Evolutionary conservation across 2,329 filamentous ascomycete genomes (phyloP).

Genomic region (Ophiobolus disseminans): DNA sequence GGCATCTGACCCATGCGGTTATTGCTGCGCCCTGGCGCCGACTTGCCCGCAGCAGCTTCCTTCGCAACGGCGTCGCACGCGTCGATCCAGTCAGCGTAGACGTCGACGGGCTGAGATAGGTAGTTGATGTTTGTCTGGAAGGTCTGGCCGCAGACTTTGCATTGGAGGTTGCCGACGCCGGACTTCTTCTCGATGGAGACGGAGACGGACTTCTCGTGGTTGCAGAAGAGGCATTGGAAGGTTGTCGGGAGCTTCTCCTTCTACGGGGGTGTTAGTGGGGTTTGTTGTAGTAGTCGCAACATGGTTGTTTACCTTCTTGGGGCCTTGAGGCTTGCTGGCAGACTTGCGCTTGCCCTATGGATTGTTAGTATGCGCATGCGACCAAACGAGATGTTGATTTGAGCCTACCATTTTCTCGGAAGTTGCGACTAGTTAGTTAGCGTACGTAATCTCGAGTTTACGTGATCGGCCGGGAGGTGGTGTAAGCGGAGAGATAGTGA

Average conservation of each 20-base stretch:
- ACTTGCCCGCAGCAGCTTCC: conserved; percentile 57
- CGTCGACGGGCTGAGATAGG: conserved; percentile 88
- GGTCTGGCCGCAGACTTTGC: conserved; percentile 91
- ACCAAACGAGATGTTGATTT: conserved; percentile 1
- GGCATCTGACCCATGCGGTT: conserved; percentile 35
- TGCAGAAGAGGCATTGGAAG: conserved; percentile 99
- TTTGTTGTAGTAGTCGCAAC: not conserved
- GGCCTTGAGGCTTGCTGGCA: conserved; percentile 78
- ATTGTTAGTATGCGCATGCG: conserved; percentile 30
- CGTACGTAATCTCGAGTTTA: too few relatives aligned
- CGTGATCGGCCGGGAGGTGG: too few relatives aligned
- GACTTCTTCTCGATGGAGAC: conserved; percentile 95
- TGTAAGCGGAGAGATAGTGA: not conserved
- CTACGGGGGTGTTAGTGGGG: conserved; percentile 28
- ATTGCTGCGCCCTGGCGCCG: conserved; percentile 31
- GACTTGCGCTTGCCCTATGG: conserved; percentile 86
- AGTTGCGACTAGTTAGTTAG: too few relatives aligned
- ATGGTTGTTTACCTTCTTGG: conserved; percentile 72
- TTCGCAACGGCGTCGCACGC: conserved; percentile 80
- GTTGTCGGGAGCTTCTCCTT: conserved; percentile 75
- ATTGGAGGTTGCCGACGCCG: conserved; percentile 82
- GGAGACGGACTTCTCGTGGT: conserved; percentile 90
- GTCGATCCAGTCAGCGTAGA: conserved; percentile 98
- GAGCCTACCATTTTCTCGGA: conserved; percentile 31
- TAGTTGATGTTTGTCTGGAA: conserved; percentile 96